These are phyloP conservation scores for Diplocarpon rosae DNA, from an alignment of 2,329 filamentous ascomycete species.

Conservation along the genomic window DNA sequence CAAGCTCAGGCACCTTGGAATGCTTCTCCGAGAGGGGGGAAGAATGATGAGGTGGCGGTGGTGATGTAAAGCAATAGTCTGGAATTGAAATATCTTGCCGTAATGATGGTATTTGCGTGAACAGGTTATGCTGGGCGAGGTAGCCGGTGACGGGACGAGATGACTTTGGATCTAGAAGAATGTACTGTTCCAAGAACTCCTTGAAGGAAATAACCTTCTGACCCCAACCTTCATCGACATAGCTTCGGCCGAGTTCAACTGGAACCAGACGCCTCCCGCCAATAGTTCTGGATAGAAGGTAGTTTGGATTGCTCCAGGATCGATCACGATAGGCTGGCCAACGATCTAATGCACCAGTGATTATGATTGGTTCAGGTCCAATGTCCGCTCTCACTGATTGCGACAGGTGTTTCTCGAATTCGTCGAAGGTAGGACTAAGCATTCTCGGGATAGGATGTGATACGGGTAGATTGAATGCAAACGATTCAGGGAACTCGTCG, in stretches of 20 bases:
- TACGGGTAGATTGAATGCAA: slow-evolving; percentile 33
- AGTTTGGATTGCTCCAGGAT: slow-evolving; percentile 63
- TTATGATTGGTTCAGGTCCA: slow-evolving; percentile 52
- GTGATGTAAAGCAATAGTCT: slow-evolving; percentile 70
- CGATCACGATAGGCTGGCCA: slow-evolving; percentile 68
- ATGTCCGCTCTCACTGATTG: slow-evolving; percentile 28
- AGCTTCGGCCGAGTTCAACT: slow-evolving; percentile 75
- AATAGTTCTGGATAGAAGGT: slow-evolving; percentile 66
- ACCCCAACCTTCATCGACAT: slow-evolving; percentile 76
- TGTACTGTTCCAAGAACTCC: slow-evolving; percentile 47
- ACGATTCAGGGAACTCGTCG: slow-evolving; percentile 14
- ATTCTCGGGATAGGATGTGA: slow-evolving; percentile 32
- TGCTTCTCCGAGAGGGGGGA: slow-evolving; percentile 35
- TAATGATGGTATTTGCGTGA: slow-evolving; percentile 69
- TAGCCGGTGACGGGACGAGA: slow-evolving; percentile 53
- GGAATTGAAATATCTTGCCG: slow-evolving; percentile 67
- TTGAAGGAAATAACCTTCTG: slow-evolving; percentile 69
- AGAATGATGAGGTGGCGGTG: slow-evolving; percentile 42
- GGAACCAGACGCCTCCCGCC: slow-evolving; percentile 71
- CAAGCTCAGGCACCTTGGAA: slow-evolving; percentile 31
- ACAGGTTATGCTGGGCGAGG: slow-evolving; percentile 83
- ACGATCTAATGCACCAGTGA: slow-evolving; percentile 50
- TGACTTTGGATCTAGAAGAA: slow-evolving; percentile 5
- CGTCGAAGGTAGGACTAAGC: slow-evolving; percentile 39
- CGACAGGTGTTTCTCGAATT: slow-evolving; percentile 52